phyloP scores from a whole-genome alignment of 768 basidiomycete genomes.

The Candolleomyces eurysporus region DNA sequence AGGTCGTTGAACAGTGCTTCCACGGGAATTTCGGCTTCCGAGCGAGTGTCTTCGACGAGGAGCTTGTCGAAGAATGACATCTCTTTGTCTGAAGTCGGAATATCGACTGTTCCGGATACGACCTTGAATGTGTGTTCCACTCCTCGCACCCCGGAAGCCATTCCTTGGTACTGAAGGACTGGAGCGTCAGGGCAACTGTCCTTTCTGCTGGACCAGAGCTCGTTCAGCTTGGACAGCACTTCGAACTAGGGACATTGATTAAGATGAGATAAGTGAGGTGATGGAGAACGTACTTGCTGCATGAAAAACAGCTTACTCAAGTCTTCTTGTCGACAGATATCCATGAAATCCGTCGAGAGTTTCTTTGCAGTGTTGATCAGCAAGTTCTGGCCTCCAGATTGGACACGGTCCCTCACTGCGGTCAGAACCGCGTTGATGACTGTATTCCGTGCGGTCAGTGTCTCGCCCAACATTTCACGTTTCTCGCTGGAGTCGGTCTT shows the following conservation, averaged over 20 bases:
- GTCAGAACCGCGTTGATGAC: slow-evolving; percentile 33
- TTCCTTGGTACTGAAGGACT: slow-evolving; percentile 35
- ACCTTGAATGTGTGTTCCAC: slow-evolving; percentile 38
- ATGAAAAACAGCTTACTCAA: slow-evolving; percentile 53
- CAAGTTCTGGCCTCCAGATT: slow-evolving; percentile 22
- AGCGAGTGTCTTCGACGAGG: slow-evolving; percentile 32
- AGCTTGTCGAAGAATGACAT: slow-evolving; percentile 44
- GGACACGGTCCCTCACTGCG: slow-evolving; percentile 29
- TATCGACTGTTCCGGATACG: slow-evolving; percentile 41
- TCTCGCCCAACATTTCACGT: slow-evolving; percentile 18
- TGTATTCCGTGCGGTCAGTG: slow-evolving; percentile 32
- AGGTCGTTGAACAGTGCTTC: slow-evolving; percentile 53
- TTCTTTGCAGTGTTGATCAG: slow-evolving; percentile 43
- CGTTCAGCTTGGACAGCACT: slow-evolving; percentile 41
- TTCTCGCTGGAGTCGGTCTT: slow-evolving; percentile 12
- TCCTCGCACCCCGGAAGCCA: slow-evolving; percentile 24
- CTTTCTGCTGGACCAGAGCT: slow-evolving; percentile 47
- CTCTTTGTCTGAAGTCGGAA: slow-evolving; percentile 37
- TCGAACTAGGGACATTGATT: slow-evolving; percentile 37
- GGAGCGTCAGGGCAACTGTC: slow-evolving; percentile 50
- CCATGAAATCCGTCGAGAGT: slow-evolving; percentile 42
- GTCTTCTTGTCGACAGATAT: slow-evolving; percentile 41
- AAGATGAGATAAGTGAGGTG: not conserved
- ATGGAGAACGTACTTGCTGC: slow-evolving; percentile 39
- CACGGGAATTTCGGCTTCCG: slow-evolving; percentile 34